Evolutionary conservation across 331 rosid genomes (phyloP).

Genomic region (Rhamnella rubrinervis): DNA sequence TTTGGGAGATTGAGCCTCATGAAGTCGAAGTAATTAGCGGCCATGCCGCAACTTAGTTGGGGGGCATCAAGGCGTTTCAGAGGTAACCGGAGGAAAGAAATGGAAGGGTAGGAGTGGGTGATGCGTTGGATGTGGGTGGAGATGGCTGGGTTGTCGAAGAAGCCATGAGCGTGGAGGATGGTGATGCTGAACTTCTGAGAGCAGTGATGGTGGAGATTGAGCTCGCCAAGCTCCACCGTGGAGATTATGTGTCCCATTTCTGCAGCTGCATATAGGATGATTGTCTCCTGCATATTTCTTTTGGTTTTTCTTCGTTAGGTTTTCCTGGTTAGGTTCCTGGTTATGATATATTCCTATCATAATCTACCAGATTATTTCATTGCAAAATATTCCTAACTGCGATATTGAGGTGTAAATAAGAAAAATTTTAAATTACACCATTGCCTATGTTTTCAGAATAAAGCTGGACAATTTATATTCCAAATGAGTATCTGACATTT

Average conservation of each 20-base stretch:
- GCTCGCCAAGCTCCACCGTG: slow-evolving; percentile 53
- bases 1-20: slow-evolving; percentile 18
- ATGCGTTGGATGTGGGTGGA: slow-evolving; percentile 25
- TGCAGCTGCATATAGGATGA: slow-evolving; percentile 9
- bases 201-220: slow-evolving; percentile 18
- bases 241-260: slow-evolving; percentile 47
- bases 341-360: no score
- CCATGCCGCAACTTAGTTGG: not conserved
- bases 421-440: no score
- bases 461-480: no score
- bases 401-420: no score
- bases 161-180: slow-evolving; percentile 28
- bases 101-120: slow-evolving; percentile 27
- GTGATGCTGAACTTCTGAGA: slow-evolving; percentile 24
- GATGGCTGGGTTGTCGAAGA: slow-evolving; percentile 1
- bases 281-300: no score
- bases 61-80: not conserved
- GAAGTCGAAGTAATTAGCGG: not conserved
- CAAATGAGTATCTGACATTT: no score
- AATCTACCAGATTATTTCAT: no score
- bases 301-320: no score
- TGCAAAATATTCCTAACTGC: no score
- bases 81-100: slow-evolving; percentile 39
- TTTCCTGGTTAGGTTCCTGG: no score
- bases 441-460: no score